Base-by-base conservation (phyloP, 495 filamentous ascomycete genomes). In the Apiosordaria backusii region DNA sequence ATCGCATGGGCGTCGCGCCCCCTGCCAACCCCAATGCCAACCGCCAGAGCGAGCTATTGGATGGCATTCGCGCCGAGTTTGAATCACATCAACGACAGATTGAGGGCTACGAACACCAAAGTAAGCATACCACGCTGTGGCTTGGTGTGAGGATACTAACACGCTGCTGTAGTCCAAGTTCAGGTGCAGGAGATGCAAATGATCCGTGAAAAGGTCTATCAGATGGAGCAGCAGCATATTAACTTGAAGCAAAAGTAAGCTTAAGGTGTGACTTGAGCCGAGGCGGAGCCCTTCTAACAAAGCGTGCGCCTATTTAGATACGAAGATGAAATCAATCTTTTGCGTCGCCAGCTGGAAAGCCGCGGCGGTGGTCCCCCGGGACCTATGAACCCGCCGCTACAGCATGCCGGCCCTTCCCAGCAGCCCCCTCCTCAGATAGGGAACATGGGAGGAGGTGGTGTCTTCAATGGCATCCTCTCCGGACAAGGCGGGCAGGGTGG, bases 391-490 rank as follows among this genome's bases (percentile, higher is more conserved):
- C 83, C 88, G 66, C 79, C 83, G 18, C 83, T 89, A 61, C 90
- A 89, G 70, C 90, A 94, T 74, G 85, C 84, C 52, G 90, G 87
- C n/a, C 88, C 89, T 58, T 84, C 90, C 3, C 92, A 94, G 75
- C 89, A 90, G 57, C 79, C 62, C 26, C 72, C 80, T 62, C 91
- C 90, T 27, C 84, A 90, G 26, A 89, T 99, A 75, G 92, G 93
- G n/a, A 90, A 67, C 27, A 64, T 95, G 75, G 93, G 95, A 25
- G 92, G 88, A 76, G 93, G 96, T 75, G 59, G 60, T 3, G 83
- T 97, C 50, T 98, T 99, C 74, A 90, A 92, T 68, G 92, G 91
- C 24, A 97, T 99, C 70, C 97, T 99, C 91, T 85, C 95, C 66
- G 94, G 93, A 64, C 89, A 89, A 77, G 90, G 88, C 73, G 88